phyloP scores from a whole-genome alignment of 106 monocot species.

The Gastrodia elata region DNA sequence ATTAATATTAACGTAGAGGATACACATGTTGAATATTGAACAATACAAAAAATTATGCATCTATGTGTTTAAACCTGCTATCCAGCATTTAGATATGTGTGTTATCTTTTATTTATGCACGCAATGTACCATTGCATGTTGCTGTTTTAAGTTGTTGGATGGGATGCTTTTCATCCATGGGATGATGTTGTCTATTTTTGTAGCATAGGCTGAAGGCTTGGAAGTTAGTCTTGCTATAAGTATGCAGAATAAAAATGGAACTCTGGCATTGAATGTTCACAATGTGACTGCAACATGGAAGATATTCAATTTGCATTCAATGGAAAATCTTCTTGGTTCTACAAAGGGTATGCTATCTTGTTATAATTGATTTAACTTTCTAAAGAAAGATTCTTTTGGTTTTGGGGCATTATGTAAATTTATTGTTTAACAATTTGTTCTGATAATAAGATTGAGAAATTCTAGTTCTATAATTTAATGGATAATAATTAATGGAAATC shows the following conservation, averaged over 20 bases:
- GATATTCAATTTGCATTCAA: conserved; percentile 57
- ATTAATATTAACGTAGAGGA: no score
- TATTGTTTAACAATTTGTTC: neutral
- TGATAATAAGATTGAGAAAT: neutral
- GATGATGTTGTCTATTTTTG: conserved; percentile 20
- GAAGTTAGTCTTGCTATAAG: conserved; percentile 60
- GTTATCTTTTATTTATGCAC: no score
- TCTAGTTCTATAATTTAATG: neutral
- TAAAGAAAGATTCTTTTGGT: neutral
- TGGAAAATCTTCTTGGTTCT: conserved; percentile 98
- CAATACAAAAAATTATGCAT: no score
- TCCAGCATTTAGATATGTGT: no score
- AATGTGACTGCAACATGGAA: conserved; percentile 69
- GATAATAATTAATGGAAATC: neutral
- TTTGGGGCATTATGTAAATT: neutral
- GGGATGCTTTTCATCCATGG: conserved; percentile 8
- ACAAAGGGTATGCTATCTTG: conserved; percentile 75
- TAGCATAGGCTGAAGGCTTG: conserved; percentile 81
- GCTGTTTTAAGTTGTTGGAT: neutral
- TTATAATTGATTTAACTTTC: neutral
- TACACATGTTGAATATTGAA: no score
- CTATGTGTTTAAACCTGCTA: no score
- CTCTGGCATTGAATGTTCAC: conserved; percentile 36
- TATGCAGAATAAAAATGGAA: conserved; percentile 57
- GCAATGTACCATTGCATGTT: neutral